Base-by-base conservation (phyloP, 176 grass and related monocot species). In the Paspalum notatum region DNA sequence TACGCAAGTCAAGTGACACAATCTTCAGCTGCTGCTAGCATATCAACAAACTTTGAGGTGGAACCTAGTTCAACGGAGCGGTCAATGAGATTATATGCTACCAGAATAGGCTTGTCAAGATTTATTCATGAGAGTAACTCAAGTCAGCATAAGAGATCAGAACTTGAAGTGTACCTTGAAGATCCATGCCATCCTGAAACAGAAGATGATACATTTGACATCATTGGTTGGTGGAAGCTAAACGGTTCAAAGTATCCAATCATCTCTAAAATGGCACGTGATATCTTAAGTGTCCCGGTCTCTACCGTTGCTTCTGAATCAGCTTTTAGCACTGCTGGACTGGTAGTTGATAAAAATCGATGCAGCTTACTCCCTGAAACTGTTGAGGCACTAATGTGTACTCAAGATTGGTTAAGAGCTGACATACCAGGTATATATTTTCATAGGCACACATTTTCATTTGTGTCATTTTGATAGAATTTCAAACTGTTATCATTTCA, bases 191-290 rank as follows among this genome's bases (percentile, higher is more conserved):
- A 38, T 53, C 25, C 49, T n/a, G 1, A 21, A 37, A 18, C 20
- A 2, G 69, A 2, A 2, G 6, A n/a, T 21, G 5, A 0, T 39
- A 38, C 16, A 3, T 73, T 73, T 55, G 70, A 73, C 14, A 56
- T 74, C 1, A 21, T 74, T 3, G 22, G 8, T 27, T 77, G 42
- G 42, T 62, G 57, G 42, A 47, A 24, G 9, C 0, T 27, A 0
- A 25, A 77, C 37, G 74, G 42, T 3, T 12, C 22, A 24, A 62
- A 76, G 20, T 76, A 76, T 76, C 55, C 21, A 6, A 45, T 68
- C 4, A 11, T 68, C 13, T 20, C 65, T 22, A 39, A 9, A 10
- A 68, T 68, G 4, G 65, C 42, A 5, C 22, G 9, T 32, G 41
- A 77, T 48, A 2, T 48, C 0, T 1, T 77, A 0, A 77, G 74